Conservation (phyloP, 176 grass and related monocot genomes). For the Rhipidocladum racemiflorum region DNA sequence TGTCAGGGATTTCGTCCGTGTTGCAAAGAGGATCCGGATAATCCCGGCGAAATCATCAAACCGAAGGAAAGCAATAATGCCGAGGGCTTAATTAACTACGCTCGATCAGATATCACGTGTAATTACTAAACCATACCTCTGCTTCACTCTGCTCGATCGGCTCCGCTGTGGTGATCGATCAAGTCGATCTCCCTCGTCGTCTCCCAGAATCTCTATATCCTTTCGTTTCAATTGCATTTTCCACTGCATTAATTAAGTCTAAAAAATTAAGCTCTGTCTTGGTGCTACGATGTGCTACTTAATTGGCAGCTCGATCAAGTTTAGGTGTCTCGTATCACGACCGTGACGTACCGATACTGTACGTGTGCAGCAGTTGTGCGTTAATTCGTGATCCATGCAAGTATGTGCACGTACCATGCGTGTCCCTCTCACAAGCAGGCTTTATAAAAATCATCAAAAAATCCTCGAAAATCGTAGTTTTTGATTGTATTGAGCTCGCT, state of each 20-base stretch:
- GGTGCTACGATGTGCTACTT: neutral
- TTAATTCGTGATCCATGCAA: neutral
- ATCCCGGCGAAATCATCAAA: conserved; percentile 42
- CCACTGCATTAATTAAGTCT: neutral
- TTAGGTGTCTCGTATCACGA: neutral
- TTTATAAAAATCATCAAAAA: too few species aligned
- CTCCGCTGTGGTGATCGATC: neutral
- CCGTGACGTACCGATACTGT: neutral
- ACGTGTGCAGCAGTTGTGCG: neutral
- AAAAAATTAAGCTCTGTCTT: neutral
- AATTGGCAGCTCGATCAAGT: neutral
- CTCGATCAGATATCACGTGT: neutral
- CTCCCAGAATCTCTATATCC: neutral
- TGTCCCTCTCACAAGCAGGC: neutral
- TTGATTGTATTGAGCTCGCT: too few species aligned
- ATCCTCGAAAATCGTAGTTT: too few species aligned
- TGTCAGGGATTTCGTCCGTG: conserved; percentile 67
- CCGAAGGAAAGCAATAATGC: conserved; percentile 35
- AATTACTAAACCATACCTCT: neutral
- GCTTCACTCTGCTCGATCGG: neutral
- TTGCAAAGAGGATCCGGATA: conserved; percentile 63
- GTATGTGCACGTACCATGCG: neutral
- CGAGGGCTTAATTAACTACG: neutral
- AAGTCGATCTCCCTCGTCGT: neutral
- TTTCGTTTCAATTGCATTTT: neutral